Evolutionary conservation across 169 alveolate species (phyloP), one percentile per base, ranked within the genome.

Genomic region (Plasmodium falciparum): DNA sequence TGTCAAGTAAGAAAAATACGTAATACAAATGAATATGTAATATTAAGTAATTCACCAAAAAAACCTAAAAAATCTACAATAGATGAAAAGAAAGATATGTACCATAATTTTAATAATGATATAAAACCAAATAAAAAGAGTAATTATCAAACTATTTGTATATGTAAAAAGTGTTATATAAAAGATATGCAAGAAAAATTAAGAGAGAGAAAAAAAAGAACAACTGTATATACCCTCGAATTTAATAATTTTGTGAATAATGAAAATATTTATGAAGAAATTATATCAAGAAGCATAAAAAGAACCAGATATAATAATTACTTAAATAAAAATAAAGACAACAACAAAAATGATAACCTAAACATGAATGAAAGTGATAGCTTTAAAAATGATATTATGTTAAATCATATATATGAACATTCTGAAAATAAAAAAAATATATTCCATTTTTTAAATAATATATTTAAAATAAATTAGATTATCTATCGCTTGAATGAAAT

Each of bases 211-310:
- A 76, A 76, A 45, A 76, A 56, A 65, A 49, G 75, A 69, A 76
- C 89, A 22, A 56, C 89, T 65, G 89, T 76, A 26, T 76, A 76
- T 63, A 76, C 74, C 1, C 74, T 76, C 17, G 89, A 76, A 45
- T 76, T 76, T 26, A 76, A 76, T 65, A 76, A 76, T 45, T 65
- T 59, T 26, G 45, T 52, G 8, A 67, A 63, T 39, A 58, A 22
- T 20, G 78, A 76, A 47, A 49, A 61, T 59, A 24, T 33, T 7
- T 20, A 70, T 43, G 59, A 52, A 8, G 65, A 26, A 26, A 22
- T 24, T 26, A 70, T 61, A 15, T 61, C 70, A 61, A 24, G 29
- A 61, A 20, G 45, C 0, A 26, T 20, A 61, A 61, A 61, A 26
- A 39, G 17, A 63, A 39, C 20, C 8, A 39, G 66, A 49, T 29